phyloP scores from a whole-genome alignment of 202 grass and related monocot species.

The Setaria viridis region DNA sequence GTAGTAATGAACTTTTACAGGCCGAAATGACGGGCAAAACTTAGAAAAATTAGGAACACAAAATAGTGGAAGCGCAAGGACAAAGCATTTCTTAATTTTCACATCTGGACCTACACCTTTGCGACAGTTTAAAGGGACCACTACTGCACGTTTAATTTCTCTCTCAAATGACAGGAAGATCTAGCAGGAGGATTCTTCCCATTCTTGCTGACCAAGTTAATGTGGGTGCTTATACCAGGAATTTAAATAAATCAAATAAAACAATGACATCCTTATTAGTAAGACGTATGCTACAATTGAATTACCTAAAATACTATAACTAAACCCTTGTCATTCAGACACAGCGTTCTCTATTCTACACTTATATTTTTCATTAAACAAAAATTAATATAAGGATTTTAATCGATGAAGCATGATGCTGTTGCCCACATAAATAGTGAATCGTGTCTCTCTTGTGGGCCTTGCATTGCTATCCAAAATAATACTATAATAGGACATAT shows the following conservation, averaged over 20 bases:
- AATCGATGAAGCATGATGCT: background rate
- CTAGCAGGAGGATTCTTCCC: constrained; percentile 17
- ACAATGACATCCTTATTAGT: constrained; percentile 1
- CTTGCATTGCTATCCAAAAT: background rate
- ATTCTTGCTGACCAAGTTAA: constrained; percentile 32
- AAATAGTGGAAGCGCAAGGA: background rate
- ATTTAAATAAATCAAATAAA: constrained; percentile 15
- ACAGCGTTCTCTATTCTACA: background rate
- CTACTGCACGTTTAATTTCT: constrained; percentile 14
- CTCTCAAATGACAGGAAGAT: constrained; percentile 32
- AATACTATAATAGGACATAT: background rate
- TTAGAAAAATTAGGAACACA: background rate
- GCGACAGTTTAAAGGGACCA: constrained; percentile 33
- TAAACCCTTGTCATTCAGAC: background rate
- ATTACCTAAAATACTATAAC: background rate
- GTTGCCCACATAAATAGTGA: background rate
- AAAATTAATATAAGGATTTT: background rate
- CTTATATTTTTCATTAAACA: background rate
- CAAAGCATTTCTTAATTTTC: background rate
- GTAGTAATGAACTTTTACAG: background rate
- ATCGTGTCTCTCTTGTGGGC: background rate
- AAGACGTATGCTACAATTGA: too few relatives aligned
- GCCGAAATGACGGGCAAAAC: background rate
- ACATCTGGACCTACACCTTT: constrained; percentile 38
- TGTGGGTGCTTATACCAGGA: constrained; percentile 28